Evolutionary conservation across 2,329 filamentous ascomycete genomes (phyloP).

Genomic region (Calonectria montana): DNA sequence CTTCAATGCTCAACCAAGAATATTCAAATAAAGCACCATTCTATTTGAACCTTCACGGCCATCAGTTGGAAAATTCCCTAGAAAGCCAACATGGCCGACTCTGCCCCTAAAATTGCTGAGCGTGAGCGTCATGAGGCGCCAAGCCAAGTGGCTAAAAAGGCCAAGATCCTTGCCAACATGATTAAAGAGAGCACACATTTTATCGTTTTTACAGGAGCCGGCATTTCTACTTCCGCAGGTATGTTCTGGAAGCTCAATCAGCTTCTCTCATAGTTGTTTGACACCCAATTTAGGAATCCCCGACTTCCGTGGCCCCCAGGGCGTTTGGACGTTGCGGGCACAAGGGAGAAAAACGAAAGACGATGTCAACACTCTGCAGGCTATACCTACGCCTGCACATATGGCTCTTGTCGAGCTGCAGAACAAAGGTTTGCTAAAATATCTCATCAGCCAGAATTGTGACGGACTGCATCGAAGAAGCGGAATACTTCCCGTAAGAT

Average conservation of each 20-base stretch:
- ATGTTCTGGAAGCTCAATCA: background rate
- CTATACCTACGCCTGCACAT: slow-evolving; percentile 57
- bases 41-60: background rate
- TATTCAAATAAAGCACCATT: background rate
- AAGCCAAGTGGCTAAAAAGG: slow-evolving; percentile 46
- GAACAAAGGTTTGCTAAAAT: slow-evolving; percentile 53
- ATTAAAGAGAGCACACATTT: slow-evolving; percentile 58
- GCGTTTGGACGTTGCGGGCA: slow-evolving; percentile 57
- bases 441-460: slow-evolving; percentile 54
- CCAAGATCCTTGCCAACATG: slow-evolving; percentile 47
- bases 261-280: accelerated
- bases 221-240: slow-evolving; percentile 60
- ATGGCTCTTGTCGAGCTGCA: slow-evolving; percentile 60
- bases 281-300: slow-evolving; percentile 51
- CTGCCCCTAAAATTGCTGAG: slow-evolving; percentile 26
- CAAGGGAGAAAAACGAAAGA: slow-evolving; percentile 50
- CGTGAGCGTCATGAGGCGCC: slow-evolving; percentile 29
- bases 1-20: background rate
- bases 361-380: slow-evolving; percentile 53
- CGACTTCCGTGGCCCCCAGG: slow-evolving; percentile 60
- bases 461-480: slow-evolving; percentile 58
- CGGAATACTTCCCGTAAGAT: slow-evolving; percentile 55
- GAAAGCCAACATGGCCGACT: slow-evolving; percentile 23
- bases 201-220: slow-evolving; percentile 59
- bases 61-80: background rate